Evolutionary conservation across 192 early-diverging fungal species (phyloP), one percentile per base, ranked within the genome.

Genomic region (Backusella parvicylindrica): DNA sequence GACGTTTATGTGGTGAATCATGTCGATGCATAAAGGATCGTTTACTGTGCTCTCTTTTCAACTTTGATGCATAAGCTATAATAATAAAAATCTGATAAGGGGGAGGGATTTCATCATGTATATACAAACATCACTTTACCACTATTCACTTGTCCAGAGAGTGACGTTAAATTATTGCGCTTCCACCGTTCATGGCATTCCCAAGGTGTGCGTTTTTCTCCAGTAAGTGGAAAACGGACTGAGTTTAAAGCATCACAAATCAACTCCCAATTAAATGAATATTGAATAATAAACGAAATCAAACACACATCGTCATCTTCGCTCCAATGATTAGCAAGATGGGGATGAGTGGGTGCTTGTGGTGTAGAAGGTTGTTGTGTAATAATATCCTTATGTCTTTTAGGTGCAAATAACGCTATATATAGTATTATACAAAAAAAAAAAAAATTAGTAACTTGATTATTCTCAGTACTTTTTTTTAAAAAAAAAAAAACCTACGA

Each of bases 101-200:
- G 9, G 53, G 35, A 32, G 23, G 16, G 6, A 2, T 40, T 71
- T 6, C 40, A 35, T 3, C 3, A 28, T 60, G 11, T 23, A 13
- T 4, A n/a, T n/a, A n/a, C n/a, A n/a, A n/a, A 13, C 13, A n/a
- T 32, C 1, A 70, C 28, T 75, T n/a, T 66, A 79, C 78, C 79
- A 12, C 64, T 47, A 73, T 76, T 80, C 50, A 80, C 70, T 69
- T 80, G 79, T n/a, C 79, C 79, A n/a, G 79, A 80, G 1, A 81
- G 64, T 4, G 78, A 75, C 1, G 84, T 78, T 12, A 79, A 73
- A 31, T 89, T 84, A 63, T 84, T 87, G 64, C 84, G 84, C 37
- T 79, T 77, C 86, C 86, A 92, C 11, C 89, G 87, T 38, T 84
- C 71, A 71, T 88, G 89, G 47, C 91, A 92, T 38, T 92, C 92